Evolutionary conservation across 2,329 filamentous ascomycete species (phyloP), one percentile per base, ranked within the genome.

Genomic region (Lasiodiplodia hormozganensis): DNA sequence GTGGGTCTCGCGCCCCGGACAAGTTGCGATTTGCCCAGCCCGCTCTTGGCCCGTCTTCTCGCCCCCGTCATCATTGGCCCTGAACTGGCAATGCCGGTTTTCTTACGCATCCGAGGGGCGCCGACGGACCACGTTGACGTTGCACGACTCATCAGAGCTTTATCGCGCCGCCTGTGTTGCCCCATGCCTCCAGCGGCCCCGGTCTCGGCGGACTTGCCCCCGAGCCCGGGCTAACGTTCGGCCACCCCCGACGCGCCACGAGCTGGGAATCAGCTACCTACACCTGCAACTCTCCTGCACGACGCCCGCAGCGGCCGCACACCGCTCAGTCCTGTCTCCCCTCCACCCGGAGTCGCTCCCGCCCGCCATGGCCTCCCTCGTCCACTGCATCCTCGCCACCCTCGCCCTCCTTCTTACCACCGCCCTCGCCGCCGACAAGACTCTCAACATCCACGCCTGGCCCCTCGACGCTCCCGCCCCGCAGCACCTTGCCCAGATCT

Each of bases 371-470:
- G 74, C 79, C 52, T 71, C 79, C 69, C 70, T 75, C 65, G 73
- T 73, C 51, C 74, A 25, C 25, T 38, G 34, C 40, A 21, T 52
- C 23, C n/a, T 31, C 52, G 40, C 34, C 67, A 57, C 68, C 38
- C 65, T 79, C 25, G 68, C 80, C 25, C 69, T 82, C 69, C 76
- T 79, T 62, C 73, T 80, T 90, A 74, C 81, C 21, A 65, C 79
- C 66, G 77, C 81, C 90, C 70, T 78, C 72, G 76, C 43, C 43
- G 43, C 81, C 43, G 69, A 75, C 64, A 71, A 71, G 14, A 70
- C 74, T 47, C 70, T 79, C 70, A 74, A 76, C 70, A 71, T 81
- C 72, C 76, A 75, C 72, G 76, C 75, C 66, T 80, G 77, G 77
- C 77, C 79, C 7, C 67, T 77, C 38, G 74, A 75, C 65, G 73